Percentiles rank a stretch among this genome's conserved stretches.
These are phyloP conservation scores for Crotalaria pallida DNA, from an alignment of 306 rosid species.

Conservation along the genomic window DNA sequence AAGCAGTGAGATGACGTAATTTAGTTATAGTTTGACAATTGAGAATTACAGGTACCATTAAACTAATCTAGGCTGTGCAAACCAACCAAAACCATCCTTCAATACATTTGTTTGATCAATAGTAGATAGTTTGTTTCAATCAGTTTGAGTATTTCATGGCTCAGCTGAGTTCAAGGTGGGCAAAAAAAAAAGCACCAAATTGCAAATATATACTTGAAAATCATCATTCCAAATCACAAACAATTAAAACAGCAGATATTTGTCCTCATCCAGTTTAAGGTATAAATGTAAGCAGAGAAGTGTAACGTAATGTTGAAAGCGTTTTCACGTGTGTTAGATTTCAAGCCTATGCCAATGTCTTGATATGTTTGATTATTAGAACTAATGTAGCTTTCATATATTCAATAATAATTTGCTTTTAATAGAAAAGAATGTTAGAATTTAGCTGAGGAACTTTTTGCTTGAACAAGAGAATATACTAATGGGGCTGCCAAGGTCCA, in stretches of 20 bases:
- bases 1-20: neutral
- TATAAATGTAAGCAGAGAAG: neutral
- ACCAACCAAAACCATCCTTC: constrained; percentile 8
- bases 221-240: neutral
- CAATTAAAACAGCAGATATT: neutral
- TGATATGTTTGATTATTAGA: neutral
- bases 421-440: neutral
- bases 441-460: neutral
- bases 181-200: neutral
- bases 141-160: neutral
- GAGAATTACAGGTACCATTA: neutral
- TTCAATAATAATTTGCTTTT: neutral
- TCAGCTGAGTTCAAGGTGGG: neutral
- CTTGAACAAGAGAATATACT: neutral
- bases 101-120: neutral
- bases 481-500: neutral
- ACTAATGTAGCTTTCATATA: neutral
- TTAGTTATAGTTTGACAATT: neutral
- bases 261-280: neutral
- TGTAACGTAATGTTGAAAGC: neutral
- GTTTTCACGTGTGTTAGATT: neutral
- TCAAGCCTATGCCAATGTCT: neutral
- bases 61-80: neutral
- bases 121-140: neutral
- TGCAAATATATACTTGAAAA: neutral